Evolutionary conservation across 208 protist species (phyloP), one percentile per base, ranked within the genome.

Genomic region (Leishmania mexicana): DNA sequence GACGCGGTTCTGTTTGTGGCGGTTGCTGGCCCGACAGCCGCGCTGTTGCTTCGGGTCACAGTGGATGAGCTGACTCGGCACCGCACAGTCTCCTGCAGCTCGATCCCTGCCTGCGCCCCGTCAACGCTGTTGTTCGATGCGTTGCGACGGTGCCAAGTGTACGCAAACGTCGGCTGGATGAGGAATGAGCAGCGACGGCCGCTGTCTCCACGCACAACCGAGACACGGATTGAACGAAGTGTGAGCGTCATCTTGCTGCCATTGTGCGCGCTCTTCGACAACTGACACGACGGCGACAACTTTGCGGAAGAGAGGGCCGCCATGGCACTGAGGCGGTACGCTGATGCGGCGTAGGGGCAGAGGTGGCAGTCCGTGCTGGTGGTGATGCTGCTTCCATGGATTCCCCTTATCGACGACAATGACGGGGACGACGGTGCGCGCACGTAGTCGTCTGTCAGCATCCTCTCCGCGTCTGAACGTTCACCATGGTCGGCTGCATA

Each of bases 191-290:
- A 51, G 49, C 80, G 82, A 42, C 82, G 82, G 31, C 82, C 73
- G 19, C 57, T 81, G 78, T 85, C 82, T 58, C 82, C 82, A n/a
- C 85, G 82, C 42, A 89, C 78, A 31, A 86, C 79, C 11, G 65
- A 76, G 51, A 89, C 45, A 40, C 73, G 64, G 5, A 86, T 35
- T 10, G 81, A 45, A 8, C 85, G 82, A 13, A 85, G 83, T 3
- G 65, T 84, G 64, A 87, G 75, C 68, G 68, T 75, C 28, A 91
- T 54, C 31, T 53, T 19, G 17, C 24, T 53, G 35, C 68, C 53
- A 67, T 83, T 81, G 62, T 84, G 21, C 3, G 64, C 2, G 4
- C 68, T 53, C 24, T 45, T n/a, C 6, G 60, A 7, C 7, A 64
- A 47, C 17, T 0, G 21, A 24, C 47, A 21, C 28, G 35, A n/a